These are phyloP conservation scores for Claviceps sorghi DNA, from an alignment of 2,329 filamentous ascomycete species.

Conservation along the genomic window DNA sequence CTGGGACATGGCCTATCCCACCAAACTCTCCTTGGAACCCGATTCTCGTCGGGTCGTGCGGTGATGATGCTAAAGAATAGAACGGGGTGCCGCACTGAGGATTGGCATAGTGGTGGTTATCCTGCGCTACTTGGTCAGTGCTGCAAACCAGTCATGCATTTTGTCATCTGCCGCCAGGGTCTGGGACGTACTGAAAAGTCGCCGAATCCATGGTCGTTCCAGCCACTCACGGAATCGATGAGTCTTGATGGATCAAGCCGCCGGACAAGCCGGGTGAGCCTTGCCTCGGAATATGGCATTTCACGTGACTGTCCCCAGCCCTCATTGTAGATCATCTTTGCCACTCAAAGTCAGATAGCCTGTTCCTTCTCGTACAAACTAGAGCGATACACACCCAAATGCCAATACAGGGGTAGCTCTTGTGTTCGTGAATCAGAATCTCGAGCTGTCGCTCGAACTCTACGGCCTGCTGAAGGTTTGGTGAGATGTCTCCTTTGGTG, in stretches of 20 bases:
- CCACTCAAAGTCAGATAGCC: not conserved
- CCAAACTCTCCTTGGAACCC: conserved; percentile 60
- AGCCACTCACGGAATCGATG: conserved; percentile 48
- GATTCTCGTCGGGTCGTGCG: conserved; percentile 44
- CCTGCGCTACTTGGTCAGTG: conserved; percentile 18
- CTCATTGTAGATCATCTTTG: conserved; percentile 54
- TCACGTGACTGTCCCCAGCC: conserved; percentile 49
- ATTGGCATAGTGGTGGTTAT: conserved; percentile 59
- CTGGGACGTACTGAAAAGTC: conserved; percentile 34
- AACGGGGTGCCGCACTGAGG: conserved; percentile 58
- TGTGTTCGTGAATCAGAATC: conserved; percentile 46
- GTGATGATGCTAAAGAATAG: conserved; percentile 41
- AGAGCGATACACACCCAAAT: conserved; percentile 35
- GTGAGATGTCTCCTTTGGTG: conserved; percentile 16
- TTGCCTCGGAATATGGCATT: conserved; percentile 38
- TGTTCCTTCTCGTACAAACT: not conserved
- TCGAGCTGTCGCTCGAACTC: conserved; percentile 53
- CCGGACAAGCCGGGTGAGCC: conserved; percentile 38
- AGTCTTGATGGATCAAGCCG: conserved; percentile 48
- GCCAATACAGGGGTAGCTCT: conserved; percentile 49
- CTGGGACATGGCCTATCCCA: conserved; percentile 51
- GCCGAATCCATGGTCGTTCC: conserved; percentile 53
- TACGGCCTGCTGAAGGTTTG: conserved; percentile 35
- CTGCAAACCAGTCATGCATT: not conserved
- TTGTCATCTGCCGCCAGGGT: not conserved